A percentile compares a stretch with the other conserved stretches of the same genome.
Evolutionary conservation across 2,329 filamentous ascomycete species (phyloP).

Genomic region (Penicillium sp.): DNA sequence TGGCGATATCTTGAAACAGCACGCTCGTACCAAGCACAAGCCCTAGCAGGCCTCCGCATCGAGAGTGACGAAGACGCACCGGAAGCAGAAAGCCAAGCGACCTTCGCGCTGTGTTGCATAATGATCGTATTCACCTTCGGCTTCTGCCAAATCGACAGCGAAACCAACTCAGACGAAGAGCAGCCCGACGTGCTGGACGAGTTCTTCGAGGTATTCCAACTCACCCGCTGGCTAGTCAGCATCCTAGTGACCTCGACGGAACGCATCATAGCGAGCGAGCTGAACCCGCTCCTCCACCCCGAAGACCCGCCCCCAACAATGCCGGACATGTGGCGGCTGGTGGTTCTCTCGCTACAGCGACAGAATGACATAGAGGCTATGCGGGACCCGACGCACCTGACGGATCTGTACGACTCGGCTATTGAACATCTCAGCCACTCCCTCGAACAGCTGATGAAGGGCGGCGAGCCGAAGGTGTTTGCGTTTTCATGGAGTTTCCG

Average conservation of each 20-base stretch:
- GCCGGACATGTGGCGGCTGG: constrained; percentile 29
- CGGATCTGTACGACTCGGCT: constrained; percentile 20
- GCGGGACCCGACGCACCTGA: constrained; percentile 21
- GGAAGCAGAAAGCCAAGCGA: constrained; percentile 27
- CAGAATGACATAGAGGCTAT: constrained; percentile 20
- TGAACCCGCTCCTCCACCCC: constrained; percentile 23
- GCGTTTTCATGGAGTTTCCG: constrained; percentile 54
- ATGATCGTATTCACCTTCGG: constrained; percentile 32
- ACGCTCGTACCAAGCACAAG: constrained; percentile 23
- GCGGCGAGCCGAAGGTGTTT: constrained; percentile 24
- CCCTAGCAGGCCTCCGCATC: constrained; percentile 19
- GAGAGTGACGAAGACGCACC: constrained; percentile 16
- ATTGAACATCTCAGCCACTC: constrained; percentile 23
- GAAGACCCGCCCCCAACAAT: constrained; percentile 22
- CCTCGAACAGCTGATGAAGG: constrained; percentile 25
- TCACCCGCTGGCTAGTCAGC: constrained; percentile 26
- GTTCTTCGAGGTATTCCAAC: constrained; percentile 24
- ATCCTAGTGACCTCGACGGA: constrained; percentile 20
- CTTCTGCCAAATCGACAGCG: constrained; percentile 17
- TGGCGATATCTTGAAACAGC: constrained; percentile 24
- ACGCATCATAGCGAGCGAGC: constrained; percentile 21
- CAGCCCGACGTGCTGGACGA: constrained; percentile 21
- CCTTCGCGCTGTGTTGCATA: constrained; percentile 30
- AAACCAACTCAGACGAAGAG: constrained; percentile 4
- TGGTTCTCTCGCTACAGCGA: constrained; percentile 22